Percentiles rank a stretch among this genome's conserved stretches.
phyloP scores from a whole-genome alignment of 2,329 filamentous ascomycete species.

The Cytospora chrysosperma region DNA sequence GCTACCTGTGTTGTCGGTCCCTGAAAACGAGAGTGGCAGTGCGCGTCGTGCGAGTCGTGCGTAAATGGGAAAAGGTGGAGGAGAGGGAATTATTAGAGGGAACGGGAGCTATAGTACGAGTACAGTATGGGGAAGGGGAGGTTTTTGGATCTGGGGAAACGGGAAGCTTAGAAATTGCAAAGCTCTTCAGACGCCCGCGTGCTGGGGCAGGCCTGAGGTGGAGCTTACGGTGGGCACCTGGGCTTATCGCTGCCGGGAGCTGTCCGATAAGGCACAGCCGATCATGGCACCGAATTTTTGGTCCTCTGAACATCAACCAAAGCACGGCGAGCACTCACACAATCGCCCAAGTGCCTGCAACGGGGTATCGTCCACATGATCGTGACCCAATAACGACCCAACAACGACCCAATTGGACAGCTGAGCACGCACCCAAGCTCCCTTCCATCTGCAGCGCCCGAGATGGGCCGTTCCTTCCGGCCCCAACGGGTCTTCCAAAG shows the following conservation, averaged over 20 bases:
- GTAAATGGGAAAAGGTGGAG: neutral
- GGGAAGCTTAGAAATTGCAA: conserved; percentile 1
- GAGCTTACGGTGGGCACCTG: conserved; percentile 12
- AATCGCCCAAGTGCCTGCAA: neutral
- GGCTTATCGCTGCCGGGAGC: conserved; percentile 15
- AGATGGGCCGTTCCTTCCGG: conserved; percentile 37
- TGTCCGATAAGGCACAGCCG: conserved; percentile 35
- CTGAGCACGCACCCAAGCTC: neutral
- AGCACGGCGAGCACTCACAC: conserved; percentile 23
- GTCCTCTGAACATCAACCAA: conserved; percentile 37
- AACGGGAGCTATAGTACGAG: neutral
- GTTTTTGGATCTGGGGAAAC: conserved; percentile 8
- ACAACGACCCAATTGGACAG: neutral
- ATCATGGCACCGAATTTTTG: conserved; percentile 33
- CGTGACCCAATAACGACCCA: neutral
- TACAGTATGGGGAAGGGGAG: neutral
- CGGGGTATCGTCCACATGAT: neutral
- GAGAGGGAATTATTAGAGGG: neutral
- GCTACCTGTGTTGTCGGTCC: conserved; percentile 32
- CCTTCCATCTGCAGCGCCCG: conserved; percentile 13
- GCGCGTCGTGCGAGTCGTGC: conserved; percentile 4
- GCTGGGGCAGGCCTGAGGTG: conserved; percentile 8
- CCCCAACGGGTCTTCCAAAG: conserved; percentile 46
- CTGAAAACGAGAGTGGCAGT: conserved; percentile 18
- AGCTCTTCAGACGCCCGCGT: conserved; percentile 14